Evolutionary conservation across 2,329 filamentous ascomycete species (phyloP).

Genomic region (Calonectria hongkongensis): DNA sequence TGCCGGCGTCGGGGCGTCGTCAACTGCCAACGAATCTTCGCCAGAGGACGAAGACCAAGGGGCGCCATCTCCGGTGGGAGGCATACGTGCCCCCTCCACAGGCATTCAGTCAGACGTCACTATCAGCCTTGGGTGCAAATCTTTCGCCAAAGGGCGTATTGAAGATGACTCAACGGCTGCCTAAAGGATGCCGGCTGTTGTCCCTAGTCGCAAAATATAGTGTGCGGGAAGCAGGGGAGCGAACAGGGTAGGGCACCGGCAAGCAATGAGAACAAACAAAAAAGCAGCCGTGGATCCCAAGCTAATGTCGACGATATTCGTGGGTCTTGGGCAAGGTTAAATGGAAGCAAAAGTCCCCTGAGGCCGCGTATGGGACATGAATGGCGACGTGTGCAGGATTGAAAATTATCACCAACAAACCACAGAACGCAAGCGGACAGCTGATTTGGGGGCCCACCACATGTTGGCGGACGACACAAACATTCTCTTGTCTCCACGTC

Average conservation of each 20-base stretch:
- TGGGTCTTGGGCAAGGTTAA: slow-evolving; percentile 14
- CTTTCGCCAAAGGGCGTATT: neutral
- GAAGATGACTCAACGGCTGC: slow-evolving; percentile 40
- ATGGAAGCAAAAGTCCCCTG: slow-evolving; percentile 32
- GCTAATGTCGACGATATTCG: neutral
- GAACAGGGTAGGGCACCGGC: neutral
- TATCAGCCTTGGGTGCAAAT: neutral
- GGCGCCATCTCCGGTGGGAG: slow-evolving; percentile 26
- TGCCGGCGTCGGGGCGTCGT: slow-evolving; percentile 22
- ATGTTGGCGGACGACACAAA: neutral
- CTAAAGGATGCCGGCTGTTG: slow-evolving; percentile 1
- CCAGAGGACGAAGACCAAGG: slow-evolving; percentile 34
- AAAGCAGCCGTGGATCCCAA: neutral
- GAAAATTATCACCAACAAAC: neutral
- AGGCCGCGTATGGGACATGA: slow-evolving; percentile 20
- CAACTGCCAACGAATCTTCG: slow-evolving; percentile 27
- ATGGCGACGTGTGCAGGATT: slow-evolving; percentile 16
- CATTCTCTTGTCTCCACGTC: neutral
- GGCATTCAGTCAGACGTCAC: slow-evolving; percentile 30
- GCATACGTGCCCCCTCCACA: slow-evolving; percentile 27
- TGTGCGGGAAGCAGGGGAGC: neutral
- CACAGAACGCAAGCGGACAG: neutral
- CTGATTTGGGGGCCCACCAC: slow-evolving; percentile 10
- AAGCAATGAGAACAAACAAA: neutral
- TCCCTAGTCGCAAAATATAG: slow-evolving; percentile 24